A percentile compares a stretch with the other conserved stretches of the same genome.
phyloP scores from a whole-genome alignment of 306 rosid species.

The Castanea crenata region DNA sequence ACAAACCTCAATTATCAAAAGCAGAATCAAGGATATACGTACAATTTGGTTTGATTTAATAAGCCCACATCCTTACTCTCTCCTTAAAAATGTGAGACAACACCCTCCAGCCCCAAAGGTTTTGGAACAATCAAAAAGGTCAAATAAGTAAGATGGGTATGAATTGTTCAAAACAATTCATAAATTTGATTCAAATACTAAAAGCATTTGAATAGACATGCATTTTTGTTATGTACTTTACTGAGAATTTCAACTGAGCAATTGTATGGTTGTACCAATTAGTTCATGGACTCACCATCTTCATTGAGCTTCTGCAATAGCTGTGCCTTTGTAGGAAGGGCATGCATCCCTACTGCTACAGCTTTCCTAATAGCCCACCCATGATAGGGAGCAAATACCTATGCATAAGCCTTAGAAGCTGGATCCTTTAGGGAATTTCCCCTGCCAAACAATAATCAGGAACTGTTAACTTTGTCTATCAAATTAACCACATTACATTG shows the following conservation, averaged over 20 bases:
- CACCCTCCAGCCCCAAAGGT: too few species aligned
- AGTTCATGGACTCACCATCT: conserved; percentile 60
- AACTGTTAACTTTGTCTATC: conserved; percentile 6
- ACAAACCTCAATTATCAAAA: neutral
- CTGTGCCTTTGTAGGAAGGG: conserved; percentile 70
- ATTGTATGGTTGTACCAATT: conserved; percentile 1
- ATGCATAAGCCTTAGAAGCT: conserved; percentile 85
- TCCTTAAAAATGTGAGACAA: too few species aligned
- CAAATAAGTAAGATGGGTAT: neutral
- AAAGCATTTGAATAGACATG: too few species aligned
- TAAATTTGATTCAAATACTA: neutral
- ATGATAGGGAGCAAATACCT: conserved; percentile 81
- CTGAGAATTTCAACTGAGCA: neutral
- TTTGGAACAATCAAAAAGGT: neutral
- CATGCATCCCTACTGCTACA: conserved; percentile 89
- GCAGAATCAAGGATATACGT: neutral
- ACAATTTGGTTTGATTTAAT: neutral
- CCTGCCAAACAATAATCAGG: conserved; percentile 40
- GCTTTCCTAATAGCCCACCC: conserved; percentile 90
- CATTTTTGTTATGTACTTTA: neutral
- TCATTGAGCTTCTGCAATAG: too few species aligned
- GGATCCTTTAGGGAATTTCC: conserved; percentile 78
- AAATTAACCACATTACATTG: too few species aligned
- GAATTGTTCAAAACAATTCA: neutral
- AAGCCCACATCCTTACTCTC: neutral